Base-by-base conservation (phyloP, 2,329 filamentous ascomycete species). In the Onygenales sp. region DNA sequence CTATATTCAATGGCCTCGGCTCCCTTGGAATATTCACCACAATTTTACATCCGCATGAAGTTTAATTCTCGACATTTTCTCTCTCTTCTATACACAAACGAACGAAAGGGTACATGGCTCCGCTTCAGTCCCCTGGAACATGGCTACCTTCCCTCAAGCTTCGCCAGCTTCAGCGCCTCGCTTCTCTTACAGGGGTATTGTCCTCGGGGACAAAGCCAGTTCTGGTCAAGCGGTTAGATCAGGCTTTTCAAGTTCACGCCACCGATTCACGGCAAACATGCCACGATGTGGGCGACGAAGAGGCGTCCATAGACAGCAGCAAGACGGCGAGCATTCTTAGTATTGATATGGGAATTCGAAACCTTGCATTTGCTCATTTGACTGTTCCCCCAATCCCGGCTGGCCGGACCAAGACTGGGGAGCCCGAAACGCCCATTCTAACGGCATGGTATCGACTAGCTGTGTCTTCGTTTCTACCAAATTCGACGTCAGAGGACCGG, bases 291-390 rank as follows among this genome's bases (percentile, higher is more conserved):
- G 14, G 58, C 17, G 50, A 61, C n/a, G 43, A 27, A 31, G 33
- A 44, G 5, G 13, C 10, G 8, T 38, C 51, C 31, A 32, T 36
- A 14, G 33, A 32, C 21, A 32, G 13, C 43, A 42, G 31, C 5
- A 41, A 52, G 47, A 54, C 42, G 11, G 54, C 60, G 60, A 76
- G 83, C 43, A 76, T 93, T 27, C 68, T 93, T 36, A 91, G 87
- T 64, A 85, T 94, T 57, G 89, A 94, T 66, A 86, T 93, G 81
- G 89, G 89, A 3, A 86, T 94, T 59, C 82, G 82, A 43, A 94
- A 94, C 65, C 74, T 94, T 3, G 88, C 87, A 1, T 89, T 83
- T 65, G 87, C 86, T 58, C 76, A 88, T 56, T 67, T 87, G 35
- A 62, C 70, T 14, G 63, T 78, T 51, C 55, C 58, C 46, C 54